A percentile compares a stretch with the other conserved stretches of the same genome.
Evolutionary conservation across 495 filamentous ascomycete species (phyloP).

Genomic region (Neurospora sp.): DNA sequence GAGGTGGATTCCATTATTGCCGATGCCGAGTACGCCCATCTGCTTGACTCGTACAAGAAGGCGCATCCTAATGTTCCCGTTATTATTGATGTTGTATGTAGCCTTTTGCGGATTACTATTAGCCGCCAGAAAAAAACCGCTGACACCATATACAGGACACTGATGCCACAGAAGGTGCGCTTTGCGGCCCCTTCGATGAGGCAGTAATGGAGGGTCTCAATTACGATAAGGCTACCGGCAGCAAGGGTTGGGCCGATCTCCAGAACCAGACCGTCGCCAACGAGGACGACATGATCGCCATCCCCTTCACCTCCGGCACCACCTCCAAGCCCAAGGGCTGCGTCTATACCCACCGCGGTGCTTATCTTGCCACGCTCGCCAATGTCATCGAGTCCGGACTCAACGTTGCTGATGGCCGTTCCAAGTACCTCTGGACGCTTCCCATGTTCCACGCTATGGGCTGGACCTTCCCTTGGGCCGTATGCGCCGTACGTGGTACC

Average conservation of each 20-base stretch:
- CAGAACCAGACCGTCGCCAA: constrained; percentile 48
- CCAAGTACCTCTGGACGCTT: constrained; percentile 83
- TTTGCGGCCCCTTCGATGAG: constrained; percentile 72
- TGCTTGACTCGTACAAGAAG: constrained; percentile 56
- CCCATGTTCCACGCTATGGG: constrained; percentile 93
- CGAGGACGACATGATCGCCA: constrained; percentile 75
- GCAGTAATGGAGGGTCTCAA: constrained; percentile 72
- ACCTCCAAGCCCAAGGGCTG: constrained; percentile 91
- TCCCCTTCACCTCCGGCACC: constrained; percentile 81
- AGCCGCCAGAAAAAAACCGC: neutral
- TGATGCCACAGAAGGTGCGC: constrained; percentile 62
- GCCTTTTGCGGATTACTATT: neutral
- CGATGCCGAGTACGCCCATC: constrained; percentile 62
- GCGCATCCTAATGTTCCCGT: constrained; percentile 51
- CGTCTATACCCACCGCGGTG: constrained; percentile 79
- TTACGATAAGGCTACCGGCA: constrained; percentile 52
- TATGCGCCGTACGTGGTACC: constrained; percentile 84
- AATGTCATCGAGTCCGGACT: constrained; percentile 86
- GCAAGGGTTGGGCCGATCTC: constrained; percentile 68
- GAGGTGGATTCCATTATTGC: constrained; percentile 85
- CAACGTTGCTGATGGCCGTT: constrained; percentile 56
- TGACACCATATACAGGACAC: constrained; percentile 47
- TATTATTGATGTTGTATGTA: constrained; percentile 54
- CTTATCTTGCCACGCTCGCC: constrained; percentile 72
- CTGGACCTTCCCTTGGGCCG: constrained; percentile 81